A percentile compares a stretch with the other conserved stretches of the same genome.
phyloP scores from a whole-genome alignment of 1,284 basidiomycete species.

The Microbotryum silenes-acaulis region DNA sequence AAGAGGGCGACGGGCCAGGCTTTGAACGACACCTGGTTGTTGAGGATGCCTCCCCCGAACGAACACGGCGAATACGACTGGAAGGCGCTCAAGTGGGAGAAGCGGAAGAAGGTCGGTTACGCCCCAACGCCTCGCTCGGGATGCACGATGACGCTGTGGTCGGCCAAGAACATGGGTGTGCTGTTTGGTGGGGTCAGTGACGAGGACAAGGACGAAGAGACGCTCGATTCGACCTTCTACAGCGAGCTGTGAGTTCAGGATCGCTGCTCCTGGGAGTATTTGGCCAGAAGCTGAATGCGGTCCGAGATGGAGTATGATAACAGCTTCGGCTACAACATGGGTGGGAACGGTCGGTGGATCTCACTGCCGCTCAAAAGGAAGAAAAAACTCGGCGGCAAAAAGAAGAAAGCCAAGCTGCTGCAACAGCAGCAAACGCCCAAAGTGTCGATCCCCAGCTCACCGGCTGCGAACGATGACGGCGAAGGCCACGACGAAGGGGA shows the following conservation, averaged over 20 bases:
- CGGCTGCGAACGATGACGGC: constrained; percentile 18
- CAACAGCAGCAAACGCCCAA: constrained; percentile 16
- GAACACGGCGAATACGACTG: constrained; percentile 41
- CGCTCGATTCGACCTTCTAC: constrained; percentile 72
- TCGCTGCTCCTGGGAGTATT: too few relatives aligned
- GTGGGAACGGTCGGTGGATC: constrained; percentile 71
- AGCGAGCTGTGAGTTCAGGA: constrained; percentile 60
- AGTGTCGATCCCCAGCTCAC: constrained; percentile 19
- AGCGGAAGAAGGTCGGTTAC: constrained; percentile 68
- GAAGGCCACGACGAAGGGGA: constrained; percentile 28
- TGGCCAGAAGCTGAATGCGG: not conserved
- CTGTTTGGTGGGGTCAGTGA: constrained; percentile 89
- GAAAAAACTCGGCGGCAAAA: constrained; percentile 49
- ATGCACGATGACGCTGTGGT: constrained; percentile 77
- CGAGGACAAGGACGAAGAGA: constrained; percentile 78
- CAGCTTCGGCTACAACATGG: constrained; percentile 72
- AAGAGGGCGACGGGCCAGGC: constrained; percentile 72
- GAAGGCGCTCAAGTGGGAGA: constrained; percentile 70
- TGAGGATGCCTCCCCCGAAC: constrained; percentile 47
- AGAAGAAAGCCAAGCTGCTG: constrained; percentile 44
- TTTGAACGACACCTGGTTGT: constrained; percentile 83
- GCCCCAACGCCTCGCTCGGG: constrained; percentile 55
- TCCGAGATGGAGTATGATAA: not conserved
- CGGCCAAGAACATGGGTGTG: constrained; percentile 54
- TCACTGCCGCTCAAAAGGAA: constrained; percentile 57